phyloP scores from a whole-genome alignment of 208 protist species.

The Crithidia acanthocephali region DNA sequence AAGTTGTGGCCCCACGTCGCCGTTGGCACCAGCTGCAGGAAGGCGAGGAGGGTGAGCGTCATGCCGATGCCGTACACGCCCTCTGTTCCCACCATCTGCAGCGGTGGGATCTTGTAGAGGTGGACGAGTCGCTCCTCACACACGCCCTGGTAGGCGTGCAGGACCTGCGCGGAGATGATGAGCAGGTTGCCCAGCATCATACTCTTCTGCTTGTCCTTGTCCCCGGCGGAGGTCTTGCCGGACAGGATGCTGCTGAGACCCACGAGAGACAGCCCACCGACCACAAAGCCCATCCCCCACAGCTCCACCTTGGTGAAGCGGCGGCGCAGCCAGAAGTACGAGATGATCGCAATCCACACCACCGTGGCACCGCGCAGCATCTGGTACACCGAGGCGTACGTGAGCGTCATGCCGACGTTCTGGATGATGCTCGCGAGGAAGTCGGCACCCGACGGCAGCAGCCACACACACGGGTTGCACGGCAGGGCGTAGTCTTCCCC shows the following conservation, averaged over 20 bases:
- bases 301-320: slow-evolving; percentile 71
- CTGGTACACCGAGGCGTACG: slow-evolving; percentile 91
- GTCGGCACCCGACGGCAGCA: slow-evolving; percentile 74
- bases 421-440: slow-evolving; percentile 87
- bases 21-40: slow-evolving; percentile 75
- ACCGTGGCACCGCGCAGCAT: slow-evolving; percentile 93
- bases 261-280: slow-evolving; percentile 70
- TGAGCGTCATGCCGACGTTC: slow-evolving; percentile 87
- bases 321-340: slow-evolving; percentile 78
- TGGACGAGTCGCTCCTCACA: slow-evolving; percentile 85
- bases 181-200: slow-evolving; percentile 78
- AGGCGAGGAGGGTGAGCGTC: slow-evolving; percentile 62
- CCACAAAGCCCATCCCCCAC: slow-evolving; percentile 63
- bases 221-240: neutral
- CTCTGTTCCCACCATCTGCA: slow-evolving; percentile 92
- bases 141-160: slow-evolving; percentile 92
- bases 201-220: slow-evolving; percentile 19
- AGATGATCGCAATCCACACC: slow-evolving; percentile 88
- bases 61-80: slow-evolving; percentile 88
- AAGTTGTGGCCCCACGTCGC: slow-evolving; percentile 52
- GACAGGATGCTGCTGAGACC: slow-evolving; percentile 53
- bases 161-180: slow-evolving; percentile 83
- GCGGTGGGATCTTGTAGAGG: slow-evolving; percentile 68
- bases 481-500: slow-evolving; percentile 51
- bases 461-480: slow-evolving; percentile 64